These are phyloP conservation scores for Discostella pseudostelligera DNA, from an alignment of 108 stramenopile species.

Conservation along the genomic window DNA sequence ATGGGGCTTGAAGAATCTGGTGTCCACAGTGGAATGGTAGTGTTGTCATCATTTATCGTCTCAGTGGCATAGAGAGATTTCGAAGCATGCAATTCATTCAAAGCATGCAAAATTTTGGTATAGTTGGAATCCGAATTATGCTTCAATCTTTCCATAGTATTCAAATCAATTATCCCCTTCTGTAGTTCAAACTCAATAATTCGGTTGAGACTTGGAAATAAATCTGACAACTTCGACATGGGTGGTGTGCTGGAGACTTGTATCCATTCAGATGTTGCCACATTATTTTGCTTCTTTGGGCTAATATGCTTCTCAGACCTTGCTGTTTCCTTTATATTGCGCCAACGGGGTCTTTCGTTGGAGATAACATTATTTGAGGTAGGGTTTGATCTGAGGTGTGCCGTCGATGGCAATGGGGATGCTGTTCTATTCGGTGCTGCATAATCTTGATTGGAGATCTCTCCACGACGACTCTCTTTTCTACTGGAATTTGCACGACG, in stretches of 20 bases:
- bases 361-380: background rate
- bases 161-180: slow-evolving; percentile 46
- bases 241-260: slow-evolving; percentile 36
- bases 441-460: background rate
- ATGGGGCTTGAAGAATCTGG: slow-evolving; percentile 1
- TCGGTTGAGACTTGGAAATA: slow-evolving; percentile 27
- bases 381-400: background rate
- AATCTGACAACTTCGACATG: slow-evolving; percentile 42
- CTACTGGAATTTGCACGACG: background rate
- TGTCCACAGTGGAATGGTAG: slow-evolving; percentile 18
- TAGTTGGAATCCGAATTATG: background rate
- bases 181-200: slow-evolving; percentile 37
- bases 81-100: slow-evolving; percentile 18
- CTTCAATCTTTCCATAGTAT: slow-evolving; percentile 8
- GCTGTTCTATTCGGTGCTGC: background rate
- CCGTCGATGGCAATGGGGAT: background rate
- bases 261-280: slow-evolving; percentile 39
- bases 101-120: background rate
- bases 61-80: slow-evolving; percentile 20
- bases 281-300: slow-evolving; percentile 1
- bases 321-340: background rate
- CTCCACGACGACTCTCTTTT: background rate
- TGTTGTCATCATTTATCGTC: slow-evolving; percentile 10
- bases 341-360: slow-evolving; percentile 8
- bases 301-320: background rate